These are phyloP conservation scores for Fraxinus dipetala DNA, from an alignment of 305 asterid species.

Conservation along the genomic window DNA sequence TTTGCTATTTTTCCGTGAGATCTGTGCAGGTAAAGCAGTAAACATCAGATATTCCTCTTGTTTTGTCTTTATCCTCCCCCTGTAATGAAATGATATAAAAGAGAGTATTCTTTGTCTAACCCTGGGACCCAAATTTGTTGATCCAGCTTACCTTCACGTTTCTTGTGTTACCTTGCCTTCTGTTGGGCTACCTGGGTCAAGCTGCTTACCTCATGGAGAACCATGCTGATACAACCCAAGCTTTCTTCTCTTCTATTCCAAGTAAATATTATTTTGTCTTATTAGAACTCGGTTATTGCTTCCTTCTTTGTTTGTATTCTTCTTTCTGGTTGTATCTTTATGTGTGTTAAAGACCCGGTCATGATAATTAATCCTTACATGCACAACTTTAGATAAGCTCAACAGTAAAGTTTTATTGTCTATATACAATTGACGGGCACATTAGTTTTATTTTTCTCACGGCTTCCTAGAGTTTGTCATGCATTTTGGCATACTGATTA, in stretches of 20 bases:
- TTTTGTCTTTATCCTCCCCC: constrained; percentile 6
- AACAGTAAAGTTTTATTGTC: background rate
- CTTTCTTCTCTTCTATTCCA: constrained; percentile 94
- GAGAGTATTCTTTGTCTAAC: background rate
- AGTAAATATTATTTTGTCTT: constrained; percentile 47
- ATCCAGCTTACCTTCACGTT: constrained; percentile 89
- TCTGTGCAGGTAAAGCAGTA: constrained; percentile 78
- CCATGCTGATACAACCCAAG: constrained; percentile 94
- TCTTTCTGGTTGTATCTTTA: background rate
- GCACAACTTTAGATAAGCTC: constrained; percentile 9
- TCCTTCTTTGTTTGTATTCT: background rate
- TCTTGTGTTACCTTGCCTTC: constrained; percentile 96
- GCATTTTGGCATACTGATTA: constrained; percentile 6
- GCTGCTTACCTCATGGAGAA: constrained; percentile 99
- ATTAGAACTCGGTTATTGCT: constrained; percentile 13
- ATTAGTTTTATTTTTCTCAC: background rate
- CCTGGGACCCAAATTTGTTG: constrained; percentile 21
- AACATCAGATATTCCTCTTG: constrained; percentile 18
- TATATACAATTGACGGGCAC: background rate
- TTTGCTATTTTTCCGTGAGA: constrained; percentile 95
- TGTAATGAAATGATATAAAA: background rate
- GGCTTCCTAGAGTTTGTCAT: constrained; percentile 12
- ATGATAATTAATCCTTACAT: constrained; percentile 14
- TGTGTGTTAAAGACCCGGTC: background rate
- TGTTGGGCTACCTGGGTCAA: constrained; percentile 99